phyloP scores from a whole-genome alignment of 306 rosid genomes.

The Trichosanthes cucumerina region DNA sequence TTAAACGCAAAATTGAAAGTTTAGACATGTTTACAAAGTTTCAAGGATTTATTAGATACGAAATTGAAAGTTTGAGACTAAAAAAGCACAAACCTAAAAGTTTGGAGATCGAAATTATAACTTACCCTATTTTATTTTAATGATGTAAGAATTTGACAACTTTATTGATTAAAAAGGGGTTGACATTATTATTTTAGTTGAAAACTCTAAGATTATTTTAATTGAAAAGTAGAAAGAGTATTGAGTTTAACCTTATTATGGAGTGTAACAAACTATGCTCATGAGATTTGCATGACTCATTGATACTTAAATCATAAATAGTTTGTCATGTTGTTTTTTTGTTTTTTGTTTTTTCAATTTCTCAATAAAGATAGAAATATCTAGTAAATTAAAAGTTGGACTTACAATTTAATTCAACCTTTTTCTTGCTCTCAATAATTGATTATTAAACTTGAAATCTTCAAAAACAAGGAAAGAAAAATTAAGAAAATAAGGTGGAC shows the following conservation, averaged over 20 bases:
- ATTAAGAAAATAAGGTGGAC: neutral
- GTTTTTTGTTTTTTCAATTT: neutral
- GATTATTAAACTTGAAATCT: neutral
- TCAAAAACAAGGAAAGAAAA: neutral
- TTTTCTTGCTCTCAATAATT: neutral
- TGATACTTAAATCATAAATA: neutral
- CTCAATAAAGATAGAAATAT: neutral
- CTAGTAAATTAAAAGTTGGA: neutral
- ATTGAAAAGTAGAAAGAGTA: neutral
- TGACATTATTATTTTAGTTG: no score
- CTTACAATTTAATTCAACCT: neutral
- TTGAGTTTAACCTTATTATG: rapidly evolving
- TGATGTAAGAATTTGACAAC: no score
- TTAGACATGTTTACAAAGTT: no score
- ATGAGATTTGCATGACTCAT: neutral
- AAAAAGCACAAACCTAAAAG: no score
- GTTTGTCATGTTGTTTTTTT: neutral
- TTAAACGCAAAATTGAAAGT: no score
- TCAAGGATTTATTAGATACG: no score
- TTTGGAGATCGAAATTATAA: no score
- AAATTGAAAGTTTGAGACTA: no score
- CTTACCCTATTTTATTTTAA: no score
- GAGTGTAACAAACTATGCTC: no score
- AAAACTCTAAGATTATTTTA: no score
- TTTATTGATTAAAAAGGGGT: no score